phyloP scores from a whole-genome alignment of 805 yeast genomes.

The Monosporozyma aerobia region DNA sequence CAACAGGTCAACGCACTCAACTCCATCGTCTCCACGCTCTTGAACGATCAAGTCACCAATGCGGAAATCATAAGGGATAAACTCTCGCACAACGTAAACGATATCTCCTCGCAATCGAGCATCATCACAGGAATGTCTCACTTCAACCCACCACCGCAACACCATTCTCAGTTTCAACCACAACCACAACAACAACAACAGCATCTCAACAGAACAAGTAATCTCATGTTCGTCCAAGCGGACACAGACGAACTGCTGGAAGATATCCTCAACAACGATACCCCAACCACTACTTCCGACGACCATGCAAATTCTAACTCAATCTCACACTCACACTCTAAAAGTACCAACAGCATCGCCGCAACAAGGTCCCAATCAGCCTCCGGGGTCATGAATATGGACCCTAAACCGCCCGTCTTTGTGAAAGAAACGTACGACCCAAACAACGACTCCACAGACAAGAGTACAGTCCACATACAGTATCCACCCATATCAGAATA shows the following conservation, averaged over 20 bases:
- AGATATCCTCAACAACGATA: not conserved
- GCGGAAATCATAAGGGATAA: slow-evolving; percentile 24
- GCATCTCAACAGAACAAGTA: not conserved
- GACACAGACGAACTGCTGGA: not conserved
- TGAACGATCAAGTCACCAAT: slow-evolving; percentile 25
- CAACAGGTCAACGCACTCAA: slow-evolving; percentile 25
- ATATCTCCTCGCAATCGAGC: slow-evolving; percentile 14
- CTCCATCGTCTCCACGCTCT: slow-evolving; percentile 17
- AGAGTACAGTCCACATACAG: not conserved
- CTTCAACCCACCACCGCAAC: not conserved
- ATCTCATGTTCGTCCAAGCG: not conserved
- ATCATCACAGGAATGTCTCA: not conserved
- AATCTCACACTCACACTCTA: not conserved
- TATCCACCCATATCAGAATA: not conserved
- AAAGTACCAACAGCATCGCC: not conserved
- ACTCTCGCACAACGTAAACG: slow-evolving; percentile 16
- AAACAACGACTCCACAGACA: not conserved
- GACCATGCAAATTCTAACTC: not conserved
- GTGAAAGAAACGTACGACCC: not conserved
- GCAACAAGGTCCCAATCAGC: not conserved
- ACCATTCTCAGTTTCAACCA: not conserved
- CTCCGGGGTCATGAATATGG: not conserved
- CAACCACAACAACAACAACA: not conserved
- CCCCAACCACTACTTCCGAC: not conserved
- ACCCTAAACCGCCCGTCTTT: not conserved